Percentiles rank a stretch among this genome's conserved stretches.
Evolutionary conservation across 176 grass and related monocot genomes (phyloP).

Genomic region (Raddia distichophylla): DNA sequence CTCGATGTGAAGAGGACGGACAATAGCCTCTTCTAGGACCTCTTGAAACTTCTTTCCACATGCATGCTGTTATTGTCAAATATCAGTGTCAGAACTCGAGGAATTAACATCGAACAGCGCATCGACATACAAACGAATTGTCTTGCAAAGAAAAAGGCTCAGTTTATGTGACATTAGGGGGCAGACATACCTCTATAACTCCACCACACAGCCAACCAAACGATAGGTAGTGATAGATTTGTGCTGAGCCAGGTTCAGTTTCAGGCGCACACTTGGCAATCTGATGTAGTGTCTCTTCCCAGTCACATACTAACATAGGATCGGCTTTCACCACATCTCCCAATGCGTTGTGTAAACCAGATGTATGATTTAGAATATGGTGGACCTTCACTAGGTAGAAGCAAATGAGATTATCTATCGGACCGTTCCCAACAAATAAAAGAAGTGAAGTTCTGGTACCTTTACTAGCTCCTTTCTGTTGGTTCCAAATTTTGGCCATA

Average conservation of each 20-base stretch:
- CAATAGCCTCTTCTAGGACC: slow-evolving; percentile 87
- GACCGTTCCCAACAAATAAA: background rate
- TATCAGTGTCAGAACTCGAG: slow-evolving; percentile 28
- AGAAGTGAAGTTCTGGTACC: slow-evolving; percentile 45
- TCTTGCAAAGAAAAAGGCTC: background rate
- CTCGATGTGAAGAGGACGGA: slow-evolving; percentile 91
- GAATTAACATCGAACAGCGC: slow-evolving; percentile 12
- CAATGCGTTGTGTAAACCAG: slow-evolving; percentile 89
- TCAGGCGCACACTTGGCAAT: slow-evolving; percentile 62
- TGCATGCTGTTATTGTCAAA: slow-evolving; percentile 71
- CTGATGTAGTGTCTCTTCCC: slow-evolving; percentile 73
- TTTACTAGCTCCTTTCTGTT: slow-evolving; percentile 84
- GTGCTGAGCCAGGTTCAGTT: slow-evolving; percentile 80
- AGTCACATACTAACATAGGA: slow-evolving; percentile 79
- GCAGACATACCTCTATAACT: slow-evolving; percentile 79
- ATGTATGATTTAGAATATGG: slow-evolving; percentile 95
- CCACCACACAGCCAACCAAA: slow-evolving; percentile 99
- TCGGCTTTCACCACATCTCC: slow-evolving; percentile 63
- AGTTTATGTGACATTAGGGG: background rate
- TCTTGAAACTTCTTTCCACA: slow-evolving; percentile 94
- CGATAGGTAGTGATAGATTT: slow-evolving; percentile 91
- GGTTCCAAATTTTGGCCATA: slow-evolving; percentile 84
- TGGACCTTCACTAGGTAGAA: slow-evolving; percentile 62
- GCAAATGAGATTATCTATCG: background rate
- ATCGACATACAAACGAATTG: background rate